These are phyloP conservation scores for cucumber (Cucumis sativus) DNA, from an alignment of 306 rosid genomes.

Conservation along the genomic window Cucumber_9930_V3 NC_026660.2:25536001-25536500, in stretches of 20 bases:
- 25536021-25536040: conserved; percentile 15
- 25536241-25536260: conserved; percentile 31
- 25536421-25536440: background rate
- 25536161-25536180: conserved; percentile 15
- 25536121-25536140: conserved; percentile 16
- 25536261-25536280: conserved; percentile 33
- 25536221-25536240: conserved; percentile 18
- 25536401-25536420: background rate
- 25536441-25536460: background rate
- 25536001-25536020: conserved; percentile 15
- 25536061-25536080: background rate
- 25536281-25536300: background rate
- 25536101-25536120: conserved; percentile 20
- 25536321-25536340: background rate
- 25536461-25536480: background rate
- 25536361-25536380: background rate
- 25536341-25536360: background rate
- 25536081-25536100: background rate
- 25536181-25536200: conserved; percentile 23
- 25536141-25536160: conserved; percentile 17
- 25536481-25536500: background rate
- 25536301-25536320: background rate
- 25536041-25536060: conserved; percentile 17
- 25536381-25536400: background rate
- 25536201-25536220: conserved; percentile 22